Conservation (phyloP, 345 rosid species). For the Theobroma cacao region DNA sequence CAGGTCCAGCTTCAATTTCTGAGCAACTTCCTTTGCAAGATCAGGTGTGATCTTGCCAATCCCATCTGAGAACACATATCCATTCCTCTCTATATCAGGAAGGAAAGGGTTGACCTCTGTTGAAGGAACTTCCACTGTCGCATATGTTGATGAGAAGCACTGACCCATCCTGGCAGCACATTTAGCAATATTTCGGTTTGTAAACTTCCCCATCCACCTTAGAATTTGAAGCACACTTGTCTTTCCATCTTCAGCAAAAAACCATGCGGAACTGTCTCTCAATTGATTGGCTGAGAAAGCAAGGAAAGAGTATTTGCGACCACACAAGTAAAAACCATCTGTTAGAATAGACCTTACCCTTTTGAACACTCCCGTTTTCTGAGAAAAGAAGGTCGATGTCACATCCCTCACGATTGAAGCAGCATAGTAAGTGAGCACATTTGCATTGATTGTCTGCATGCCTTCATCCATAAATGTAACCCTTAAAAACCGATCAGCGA, state of each 20-base stretch:
- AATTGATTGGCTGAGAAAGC: slow-evolving; percentile 93
- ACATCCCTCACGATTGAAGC: slow-evolving; percentile 68
- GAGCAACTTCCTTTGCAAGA: slow-evolving; percentile 71
- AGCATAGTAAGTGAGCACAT: slow-evolving; percentile 55
- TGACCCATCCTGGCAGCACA: slow-evolving; percentile 97
- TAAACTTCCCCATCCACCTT: slow-evolving; percentile 86
- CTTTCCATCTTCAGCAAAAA: slow-evolving; percentile 71
- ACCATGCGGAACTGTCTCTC: slow-evolving; percentile 93
- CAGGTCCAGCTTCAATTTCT: slow-evolving; percentile 56
- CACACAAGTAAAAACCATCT: slow-evolving; percentile 76
- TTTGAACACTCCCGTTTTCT: slow-evolving; percentile 66
- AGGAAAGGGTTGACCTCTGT: slow-evolving; percentile 43
- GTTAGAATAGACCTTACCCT: slow-evolving; percentile 63
- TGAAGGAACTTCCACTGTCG: slow-evolving; percentile 69
- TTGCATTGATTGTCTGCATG: slow-evolving; percentile 62
- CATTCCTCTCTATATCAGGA: slow-evolving; percentile 60
- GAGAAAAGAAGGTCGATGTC: slow-evolving; percentile 45
- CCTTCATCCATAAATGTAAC: slow-evolving; percentile 95
- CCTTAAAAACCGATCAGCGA: slow-evolving; percentile 72
- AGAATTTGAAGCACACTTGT: slow-evolving; percentile 40
- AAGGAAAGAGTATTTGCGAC: slow-evolving; percentile 74
- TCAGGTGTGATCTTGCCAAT: slow-evolving; percentile 82
- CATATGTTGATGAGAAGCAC: slow-evolving; percentile 95
- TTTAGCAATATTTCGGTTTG: slow-evolving; percentile 58
- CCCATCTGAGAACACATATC: slow-evolving; percentile 79